Evolutionary conservation across 1,284 basidiomycete genomes (phyloP), one percentile per base, ranked within the genome.

Genomic region (Puccinia brachypodii): DNA sequence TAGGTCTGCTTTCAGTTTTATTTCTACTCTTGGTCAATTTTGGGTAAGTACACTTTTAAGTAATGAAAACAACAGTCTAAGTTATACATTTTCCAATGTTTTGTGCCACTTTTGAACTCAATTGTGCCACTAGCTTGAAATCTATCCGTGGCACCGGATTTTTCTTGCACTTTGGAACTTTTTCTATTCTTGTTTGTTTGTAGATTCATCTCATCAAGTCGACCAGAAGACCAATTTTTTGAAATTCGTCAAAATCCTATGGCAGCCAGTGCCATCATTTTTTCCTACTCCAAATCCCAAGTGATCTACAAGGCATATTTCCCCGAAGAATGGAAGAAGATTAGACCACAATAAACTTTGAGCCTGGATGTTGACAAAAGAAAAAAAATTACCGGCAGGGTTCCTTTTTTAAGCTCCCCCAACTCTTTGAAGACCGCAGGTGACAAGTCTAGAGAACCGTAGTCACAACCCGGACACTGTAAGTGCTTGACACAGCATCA

Each of bases 391-490:
- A 79, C 64, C 14, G 76, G 76, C n/a, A 79, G 47, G 11, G 40
- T 66, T 28, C 76, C 76, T 40, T 25, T 60, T 28, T 53, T 40
- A 9, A 79, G 64, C 9, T 79, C 76, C n/a, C 76, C 76, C 44
- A 79, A 42, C 36, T 50, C 47, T 40, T 79, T 53, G 36, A 79
- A 79, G 0, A 64, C 76, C 11, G 76, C 42, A 60, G 76, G 64
- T 22, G 76, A 69, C 28, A 79, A 58, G 66, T 79, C 76, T 36
- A 79, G 33, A 16, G 64, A 69, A 40, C 76, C 64, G 56, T 69
- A 71, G 22, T 53, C 76, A 28, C 76, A 79, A 2, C 19, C 33
- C n/a, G 76, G 76, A 28, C 76, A 79, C 76, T 79, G 47, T 25
- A 44, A 36, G 31, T 62, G 38, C 42, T 25, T 7, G 3, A 42